Evolutionary conservation across 441 rosid genomes (phyloP), one percentile per base, ranked within the genome.

Genomic region (Eutrema salsugineum): DNA sequence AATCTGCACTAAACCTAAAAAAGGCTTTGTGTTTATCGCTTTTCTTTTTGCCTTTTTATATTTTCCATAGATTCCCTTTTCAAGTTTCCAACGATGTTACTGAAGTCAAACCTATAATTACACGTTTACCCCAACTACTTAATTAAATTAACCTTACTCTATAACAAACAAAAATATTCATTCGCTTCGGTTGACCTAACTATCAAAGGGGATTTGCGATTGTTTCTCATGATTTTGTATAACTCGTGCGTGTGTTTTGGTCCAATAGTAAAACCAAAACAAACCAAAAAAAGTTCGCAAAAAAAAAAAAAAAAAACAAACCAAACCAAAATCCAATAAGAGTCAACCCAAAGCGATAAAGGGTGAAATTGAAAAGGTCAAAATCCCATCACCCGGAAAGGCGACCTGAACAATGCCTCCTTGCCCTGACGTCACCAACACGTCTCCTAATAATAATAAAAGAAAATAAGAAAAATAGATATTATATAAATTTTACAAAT

Each of bases 91-190:
- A 51, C 16, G 38, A 55, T 57, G 44, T 51, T 75, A 53, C 59
- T 51, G 53, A 75, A 68, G 78, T 75, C 78, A 75, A 75, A 68
- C 35, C 27, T 16, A 24, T 22, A 50, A 6, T 46, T 16, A 47
- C 40, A 65, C n/a, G 49, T 56, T 33, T 10, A 36, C 19, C 32
- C 1, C 24, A 22, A 20, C 22, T 20, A 15, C 20, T 27, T 24
- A 7, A 2, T 43, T n/a, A 16, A 7, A 28, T 9, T 17, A 42
- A 55, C 50, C 1, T 61, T 27, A 12, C 11, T 36, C 0, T 66
- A 8, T 4, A 28, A 42, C 51, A 8, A 16, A 42, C 33, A 40
- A 67, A n/a, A n/a, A n/a, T n/a, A 40, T 14, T 42, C 5, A 42
- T 5, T n/a, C 46, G 8, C 8, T 42, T 42, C 3, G 17, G 2